Base-by-base conservation (phyloP, 129 eudicot genomes). In the Saposhnikovia divaricata region DNA sequence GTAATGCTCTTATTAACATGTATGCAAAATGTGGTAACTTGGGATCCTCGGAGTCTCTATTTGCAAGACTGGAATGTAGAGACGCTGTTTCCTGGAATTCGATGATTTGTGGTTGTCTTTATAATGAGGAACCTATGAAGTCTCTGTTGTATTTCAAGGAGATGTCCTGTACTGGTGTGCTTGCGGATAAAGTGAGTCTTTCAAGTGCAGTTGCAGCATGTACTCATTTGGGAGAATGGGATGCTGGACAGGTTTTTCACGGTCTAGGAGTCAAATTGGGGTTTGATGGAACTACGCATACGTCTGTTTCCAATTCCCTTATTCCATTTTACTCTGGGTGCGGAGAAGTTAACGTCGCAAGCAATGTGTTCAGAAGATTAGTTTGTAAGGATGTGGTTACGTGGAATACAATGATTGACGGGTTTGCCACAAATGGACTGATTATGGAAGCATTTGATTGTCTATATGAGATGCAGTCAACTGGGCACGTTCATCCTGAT, bases 361-460 rank as follows among this genome's bases (percentile, higher is more conserved):
- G 74, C 31, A 37, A 16, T 34, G 59, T 89, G 25, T 91, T 91
- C 77, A 47, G 31, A 65, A 78, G 75, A 79, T 83, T 89, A 66
- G 53, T 38, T 18, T 46, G 9, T 13, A 89, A 89, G 78, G 89
- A 91, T 89, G 81, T 89, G 84, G 81, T 91, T 80, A 83, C 96
- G 21, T 91, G 93, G 93, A 91, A 91, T 87, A 81, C 91, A 46
- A 84, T 89, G 91, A 91, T 91, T 23, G 80, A 89, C 10, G 96
- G 93, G 65, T 84, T 85, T 79, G 78, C 83, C 76, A 79, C 81
- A 76, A 83, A 82, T 80, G 93, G 86, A 59, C 79, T 81, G 82
- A 43, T 81, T 82, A 19, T 16, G 38, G 85, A 89, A 84, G 91
- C 91, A 15, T 87, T 87, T 85, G 4, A 47, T 61, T 80, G 78